Base-by-base conservation (phyloP, 2,329 filamentous ascomycete species). In the Ceratocystiopsis brevicomis region DNA sequence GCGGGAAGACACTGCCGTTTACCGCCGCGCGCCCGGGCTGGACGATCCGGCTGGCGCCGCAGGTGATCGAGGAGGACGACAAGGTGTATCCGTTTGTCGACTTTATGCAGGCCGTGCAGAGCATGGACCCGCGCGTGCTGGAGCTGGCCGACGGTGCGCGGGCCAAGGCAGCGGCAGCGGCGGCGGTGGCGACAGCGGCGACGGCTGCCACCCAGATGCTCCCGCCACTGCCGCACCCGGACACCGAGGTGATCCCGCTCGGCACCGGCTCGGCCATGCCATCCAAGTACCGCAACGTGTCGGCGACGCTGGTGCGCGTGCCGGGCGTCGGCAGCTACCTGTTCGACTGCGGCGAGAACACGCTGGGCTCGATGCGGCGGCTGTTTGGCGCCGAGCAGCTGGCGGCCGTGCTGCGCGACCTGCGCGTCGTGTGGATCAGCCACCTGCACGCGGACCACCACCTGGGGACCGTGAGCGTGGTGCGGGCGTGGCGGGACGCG, bases 381-480 rank as follows among this genome's bases (percentile, higher is more conserved):
- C 67, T 82, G 0, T 88, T 81, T 53, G 68, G 71, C 6, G 63
- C 67, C 0, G 67, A 75, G 5, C 71, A 83, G 49, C 64, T 88
- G 4, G 65, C 65, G 25, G 67, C 77, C n/a, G 68, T 94, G 13
- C 64, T 98, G n/a, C 69, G 66, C 46, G 77, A 92, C 49, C 66
- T 98, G 38, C 79, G 78, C 43, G 73, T 76, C 51, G 78, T 98
- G 49, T 93, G 85, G 76, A 90, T 98, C 60, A 93, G 84, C 58
- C 90, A 98, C 61, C 66, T 93, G 48, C 90, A 98, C 59, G 90
- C 90, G 5, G 90, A 98, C 61, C 90, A 98, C 60, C 90, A 96
- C 56, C 71, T 98, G 17, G 90, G 90, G 25, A 82, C 77, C 1
- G 68, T 74, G n/a, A 73, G 77, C 6, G 65, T 96, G n/a, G 74